Evolutionary conservation across 345 rosid species (phyloP), one percentile per base, ranked within the genome.

Genomic region (Gossypium turneri): DNA sequence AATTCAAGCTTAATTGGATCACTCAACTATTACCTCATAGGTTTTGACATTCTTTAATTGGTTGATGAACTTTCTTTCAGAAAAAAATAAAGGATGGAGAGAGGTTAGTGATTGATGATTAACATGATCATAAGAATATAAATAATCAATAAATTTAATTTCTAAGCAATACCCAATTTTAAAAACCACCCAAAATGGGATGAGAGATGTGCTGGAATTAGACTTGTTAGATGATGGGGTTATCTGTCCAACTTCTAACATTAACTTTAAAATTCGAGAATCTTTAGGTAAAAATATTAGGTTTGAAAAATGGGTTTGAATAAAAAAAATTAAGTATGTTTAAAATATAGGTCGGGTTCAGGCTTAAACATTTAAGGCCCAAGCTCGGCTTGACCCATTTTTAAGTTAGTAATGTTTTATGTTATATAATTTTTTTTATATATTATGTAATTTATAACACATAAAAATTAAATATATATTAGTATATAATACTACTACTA

Each of bases 1-100:
- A 66, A 71, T 67, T 57, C 78, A 79, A 75, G 24, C 58, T 78
- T 47, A 47, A 47, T 19, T 57, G n/a, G 13, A 52, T 52, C 78
- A 64, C 76, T 74, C 70, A 74, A 52, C 74, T 52, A 53, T 58
- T 41, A 2, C 51, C 16, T 11, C 51, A 47, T 47, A 47, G 7
- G 3, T 11, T 55, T n/a, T 55, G 59, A 0, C 24, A 19, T 38
- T 20, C 59, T 17, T 52, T 74, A 61, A 73, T 70, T 53, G 77
- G 70, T 69, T 44, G 67, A 65, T 67, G 52, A 71, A 34, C 65
- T 50, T 29, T 34, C 41, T 34, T 34, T 5, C 41, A 34, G 2
- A 34, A 29, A 0, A 29, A 4, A 29, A 4, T 29, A 4, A 29
- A 29, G 38, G 4, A 29, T 29, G 45, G 53, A 22, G 63, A 50